Base-by-base conservation (phyloP, 306 rosid species). In the Sesbania bispinosa region DNA sequence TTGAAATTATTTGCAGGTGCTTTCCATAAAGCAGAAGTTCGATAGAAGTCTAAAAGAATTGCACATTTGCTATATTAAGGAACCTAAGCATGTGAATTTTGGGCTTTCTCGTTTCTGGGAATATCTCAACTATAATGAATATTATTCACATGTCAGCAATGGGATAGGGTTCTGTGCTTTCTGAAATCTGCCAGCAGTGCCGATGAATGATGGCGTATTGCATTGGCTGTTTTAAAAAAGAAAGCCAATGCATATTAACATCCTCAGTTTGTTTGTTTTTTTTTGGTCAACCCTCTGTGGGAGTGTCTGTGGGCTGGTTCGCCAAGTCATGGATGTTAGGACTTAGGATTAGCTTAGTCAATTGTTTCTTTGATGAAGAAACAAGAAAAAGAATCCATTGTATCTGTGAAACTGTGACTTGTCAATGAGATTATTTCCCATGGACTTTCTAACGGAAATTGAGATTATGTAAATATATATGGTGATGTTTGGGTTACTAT, bases 71-170 rank as follows among this genome's bases (percentile, higher is more conserved):
- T 82, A 86, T 80, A 76, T 85, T 26, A 91, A 83, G 82, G 85
- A 87, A 45, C 96, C 96, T 42, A 94, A 87, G 80, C 87, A 86
- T 54, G 86, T 77, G 38, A 71, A 80, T 27, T 80, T 73, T 50
- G 93, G 97, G 35, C 80, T 89, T 26, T 85, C 92, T 36, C 87
- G 80, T 54, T 91, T 94, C 74, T 90, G 97, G 98, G 96, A 82
- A 50, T 83, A 73, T 82, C 96, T 94, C 68, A 83, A 89, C 67
- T 90, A 63, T 77, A 94, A 88, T 46, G 74, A 80, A 51, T 92
- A 83, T 69, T 94, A 90, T 86, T 80, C 88, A 14, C 74, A 82
- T 72, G 55, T 52, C 19, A 67, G 73, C 78, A 80, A 79, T 75
- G 80, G 78, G 54, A 74, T 77, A 84, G 71, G 67, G 46, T 76